A percentile compares a stretch with the other conserved stretches of the same genome.
These are phyloP conservation scores for Aspergillus bridgeri DNA, from an alignment of 495 filamentous ascomycete genomes.

Conservation along the genomic window DNA sequence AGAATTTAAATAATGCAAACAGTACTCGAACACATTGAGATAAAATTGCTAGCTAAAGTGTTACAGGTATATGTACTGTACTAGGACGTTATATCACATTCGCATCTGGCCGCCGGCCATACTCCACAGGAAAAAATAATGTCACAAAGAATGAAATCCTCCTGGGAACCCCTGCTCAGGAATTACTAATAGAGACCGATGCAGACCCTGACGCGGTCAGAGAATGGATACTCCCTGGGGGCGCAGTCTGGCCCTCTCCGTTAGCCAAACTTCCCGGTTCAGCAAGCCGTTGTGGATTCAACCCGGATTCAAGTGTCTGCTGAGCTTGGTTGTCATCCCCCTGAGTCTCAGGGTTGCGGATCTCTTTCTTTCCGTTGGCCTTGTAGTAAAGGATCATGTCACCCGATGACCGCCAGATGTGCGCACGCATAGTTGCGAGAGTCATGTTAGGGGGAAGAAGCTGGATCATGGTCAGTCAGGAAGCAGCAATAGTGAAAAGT, in stretches of 20 bases:
- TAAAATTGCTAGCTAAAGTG: too few relatives aligned
- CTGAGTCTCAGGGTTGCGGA: conserved; percentile 23
- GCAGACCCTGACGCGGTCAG: conserved; percentile 35
- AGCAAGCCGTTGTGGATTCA: not conserved
- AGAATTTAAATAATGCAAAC: too few relatives aligned
- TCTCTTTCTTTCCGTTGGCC: conserved; percentile 71
- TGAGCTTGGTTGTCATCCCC: conserved; percentile 12
- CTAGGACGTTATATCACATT: not conserved
- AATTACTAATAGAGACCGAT: conserved; percentile 27
- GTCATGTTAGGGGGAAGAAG: conserved; percentile 73
- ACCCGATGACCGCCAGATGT: conserved; percentile 87
- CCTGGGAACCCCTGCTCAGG: conserved; percentile 1
- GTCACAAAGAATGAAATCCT: conserved; percentile 7
- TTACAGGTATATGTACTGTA: not conserved
- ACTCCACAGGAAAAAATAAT: conserved; percentile 10
- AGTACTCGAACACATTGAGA: too few relatives aligned
- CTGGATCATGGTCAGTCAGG: conserved; percentile 33
- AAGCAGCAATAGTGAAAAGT: not conserved
- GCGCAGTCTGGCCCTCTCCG: conserved; percentile 24
- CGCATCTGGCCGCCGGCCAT: not conserved
- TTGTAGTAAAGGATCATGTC: conserved; percentile 91
- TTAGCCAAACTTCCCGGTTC: not conserved
- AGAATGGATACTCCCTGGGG: conserved; percentile 35
- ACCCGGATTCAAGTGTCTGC: conserved; percentile 3
- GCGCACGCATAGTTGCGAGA: conserved; percentile 81